Evolutionary conservation across 129 eudicot species (phyloP).

Genomic region (Tagetes erecta): DNA sequence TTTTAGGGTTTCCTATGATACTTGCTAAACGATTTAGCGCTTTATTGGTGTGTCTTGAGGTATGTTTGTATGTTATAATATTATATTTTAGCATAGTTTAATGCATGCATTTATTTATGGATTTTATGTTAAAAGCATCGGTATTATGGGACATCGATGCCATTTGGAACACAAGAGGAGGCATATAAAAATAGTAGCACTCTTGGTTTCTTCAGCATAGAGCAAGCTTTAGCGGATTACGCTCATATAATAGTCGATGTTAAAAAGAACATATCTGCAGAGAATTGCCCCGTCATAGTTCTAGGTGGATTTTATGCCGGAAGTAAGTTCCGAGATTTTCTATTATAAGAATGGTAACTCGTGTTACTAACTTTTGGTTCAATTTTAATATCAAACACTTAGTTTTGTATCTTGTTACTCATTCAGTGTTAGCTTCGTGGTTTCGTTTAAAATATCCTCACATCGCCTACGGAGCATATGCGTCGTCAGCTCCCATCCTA

Average conservation of each 20-base stretch:
- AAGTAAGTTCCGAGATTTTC: slow-evolving; percentile 30
- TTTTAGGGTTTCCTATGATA: background rate
- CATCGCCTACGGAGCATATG: slow-evolving; percentile 30
- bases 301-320: slow-evolving; percentile 52
- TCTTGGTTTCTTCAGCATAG: slow-evolving; percentile 35
- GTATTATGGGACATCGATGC: slow-evolving; percentile 41
- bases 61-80: background rate
- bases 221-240: slow-evolving; percentile 43
- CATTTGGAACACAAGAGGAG: slow-evolving; percentile 33
- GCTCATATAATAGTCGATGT: slow-evolving; percentile 40
- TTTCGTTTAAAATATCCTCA: slow-evolving; percentile 36
- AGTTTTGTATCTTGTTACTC: too few relatives aligned
- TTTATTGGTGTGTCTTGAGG: slow-evolving; percentile 31
- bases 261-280: slow-evolving; percentile 35
- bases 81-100: background rate
- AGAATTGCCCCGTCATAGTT: slow-evolving; percentile 40
- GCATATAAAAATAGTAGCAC: slow-evolving; percentile 32
- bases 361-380: too few relatives aligned
- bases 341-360: too few relatives aligned
- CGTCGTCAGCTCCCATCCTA: slow-evolving; percentile 36
- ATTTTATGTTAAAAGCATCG: slow-evolving; percentile 29
- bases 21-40: slow-evolving; percentile 31
- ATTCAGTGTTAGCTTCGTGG: slow-evolving; percentile 38
- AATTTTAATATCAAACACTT: too few relatives aligned
- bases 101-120: background rate